Base-by-base conservation (phyloP, 2,329 filamentous ascomycete species). In the Emmonsiellopsis sp. region DNA sequence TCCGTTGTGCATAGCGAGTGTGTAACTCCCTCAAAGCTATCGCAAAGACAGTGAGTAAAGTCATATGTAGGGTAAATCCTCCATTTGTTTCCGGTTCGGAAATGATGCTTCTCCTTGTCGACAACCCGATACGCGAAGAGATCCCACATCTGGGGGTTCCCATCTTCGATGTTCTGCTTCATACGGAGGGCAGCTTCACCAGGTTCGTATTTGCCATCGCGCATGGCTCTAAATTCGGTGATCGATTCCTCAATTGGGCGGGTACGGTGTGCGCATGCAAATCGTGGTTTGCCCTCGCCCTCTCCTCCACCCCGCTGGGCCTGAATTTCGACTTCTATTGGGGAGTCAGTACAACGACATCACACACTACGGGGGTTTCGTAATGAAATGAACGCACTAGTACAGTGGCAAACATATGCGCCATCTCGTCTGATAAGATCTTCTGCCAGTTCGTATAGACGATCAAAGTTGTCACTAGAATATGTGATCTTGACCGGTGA, bases 111-210 rank as follows among this genome's bases (percentile, higher is more conserved):
- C 14, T 63, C 56, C 43, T 77, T 77, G 54, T 81, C 72, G 42
- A 87, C 83, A 53, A 97, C 85, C 56, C 92, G 83, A 71, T 95
- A 97, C 13, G 92, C 92, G 2, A 88, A 87, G 52, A 95, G 73
- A 75, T 97, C 92, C 92, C 92, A 96, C 87, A 95, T 91, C 71
- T 95, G 88, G 6, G 91, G 90, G 68, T 96, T 96, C 33, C 86
- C 85, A 62, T 86, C 85, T 49, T 82, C 81, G n/a, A 84, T 62
- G 58, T 89, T 81, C 77, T 95, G 88, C 75, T 95, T 95, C 91
- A 97, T 96, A 56, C 92, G 84, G 51, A 97, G 75, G 62, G 89
- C 87, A 1, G 89, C 92, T 68, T 89, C 85, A 62, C 84, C 83
- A 1, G 89, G 85, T 68, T 87, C 84, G 72, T 96, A 96, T 71